Evolutionary conservation across 768 basidiomycete genomes (phyloP).

Genomic region (Lyophyllum decastes): DNA sequence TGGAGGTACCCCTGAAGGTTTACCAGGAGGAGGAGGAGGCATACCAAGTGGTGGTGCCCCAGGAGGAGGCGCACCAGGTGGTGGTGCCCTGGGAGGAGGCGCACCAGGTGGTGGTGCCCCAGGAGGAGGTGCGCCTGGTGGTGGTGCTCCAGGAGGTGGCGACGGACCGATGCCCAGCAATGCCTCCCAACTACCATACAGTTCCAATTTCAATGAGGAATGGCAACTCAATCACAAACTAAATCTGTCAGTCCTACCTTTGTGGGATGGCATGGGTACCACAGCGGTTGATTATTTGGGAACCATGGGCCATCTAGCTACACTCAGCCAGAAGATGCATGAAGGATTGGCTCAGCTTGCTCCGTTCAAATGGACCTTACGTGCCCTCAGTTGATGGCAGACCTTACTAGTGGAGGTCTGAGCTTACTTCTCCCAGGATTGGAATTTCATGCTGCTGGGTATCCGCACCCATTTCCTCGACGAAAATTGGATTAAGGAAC

Average conservation of each 20-base stretch:
- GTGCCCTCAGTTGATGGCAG: not conserved
- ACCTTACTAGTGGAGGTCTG: not conserved
- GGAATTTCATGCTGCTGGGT: constrained; percentile 4
- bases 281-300: not conserved
- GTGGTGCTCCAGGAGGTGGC: not conserved
- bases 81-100: not conserved
- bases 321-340: not conserved
- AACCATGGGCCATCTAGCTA: not conserved
- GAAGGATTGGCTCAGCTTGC: not conserved
- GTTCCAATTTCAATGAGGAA: not conserved
- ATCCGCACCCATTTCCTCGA: constrained; percentile 17
- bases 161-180: not conserved
- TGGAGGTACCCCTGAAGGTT: too few species aligned
- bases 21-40: too few species aligned
- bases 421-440: not conserved
- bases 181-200: not conserved
- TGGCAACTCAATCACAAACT: not conserved
- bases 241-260: not conserved
- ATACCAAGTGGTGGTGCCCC: too few species aligned
- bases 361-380: not conserved
- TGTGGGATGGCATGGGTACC: not conserved
- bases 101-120: not conserved
- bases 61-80: not conserved
- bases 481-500: constrained; percentile 3
- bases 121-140: not conserved